Base-by-base conservation (phyloP, 768 basidiomycete genomes). In the Hemileccinum impolitum region DNA sequence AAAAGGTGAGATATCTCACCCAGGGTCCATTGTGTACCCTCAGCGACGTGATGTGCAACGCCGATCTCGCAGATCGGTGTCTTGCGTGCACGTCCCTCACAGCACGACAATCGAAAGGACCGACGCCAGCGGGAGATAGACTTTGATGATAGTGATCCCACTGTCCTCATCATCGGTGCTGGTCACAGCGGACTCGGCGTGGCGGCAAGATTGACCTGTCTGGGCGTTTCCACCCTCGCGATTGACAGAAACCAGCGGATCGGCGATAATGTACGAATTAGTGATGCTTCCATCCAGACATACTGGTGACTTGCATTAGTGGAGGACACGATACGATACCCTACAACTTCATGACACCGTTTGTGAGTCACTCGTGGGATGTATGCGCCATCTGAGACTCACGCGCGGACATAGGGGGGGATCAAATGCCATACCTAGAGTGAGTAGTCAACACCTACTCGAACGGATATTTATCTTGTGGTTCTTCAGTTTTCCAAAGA, bases 111-210 rank as follows among this genome's bases (percentile, higher is more conserved):
- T 47, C 85, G 84, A 84, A 69, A 72, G 43, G 69, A 71, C 18
- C 63, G 68, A 19, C 71, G 81, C 30, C 63, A 59, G 39, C 61
- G 61, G 10, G 72, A 78, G 52, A 46, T 59, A 7, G 69, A 73
- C 23, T 82, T 82, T 55, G 68, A 67, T 28, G 73, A 73, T 18
- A 55, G 52, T 11, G 70, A 76, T 31, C 84, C 83, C 0, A 72
- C 72, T 1, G 87, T 87, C 7, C 67, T 87, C 35, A 64, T 87
- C 39, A 70, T 85, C 18, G 82, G 84, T 9, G 83, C 75, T 4
- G 83, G 84, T 1, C 87, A 87, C 49, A 76, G 77, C 53, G 87
- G 87, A 3, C 65, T 90, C 37, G 77, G 71, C 32, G 57, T 81
- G 1, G 85, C 85, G 0, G 82, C 84, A 2, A 70, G 84, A 21